Percentiles rank a stretch among this genome's conserved stretches.
phyloP scores from a whole-genome alignment of 1,284 basidiomycete species.

The Fomitiporia mediterranea region DNA sequence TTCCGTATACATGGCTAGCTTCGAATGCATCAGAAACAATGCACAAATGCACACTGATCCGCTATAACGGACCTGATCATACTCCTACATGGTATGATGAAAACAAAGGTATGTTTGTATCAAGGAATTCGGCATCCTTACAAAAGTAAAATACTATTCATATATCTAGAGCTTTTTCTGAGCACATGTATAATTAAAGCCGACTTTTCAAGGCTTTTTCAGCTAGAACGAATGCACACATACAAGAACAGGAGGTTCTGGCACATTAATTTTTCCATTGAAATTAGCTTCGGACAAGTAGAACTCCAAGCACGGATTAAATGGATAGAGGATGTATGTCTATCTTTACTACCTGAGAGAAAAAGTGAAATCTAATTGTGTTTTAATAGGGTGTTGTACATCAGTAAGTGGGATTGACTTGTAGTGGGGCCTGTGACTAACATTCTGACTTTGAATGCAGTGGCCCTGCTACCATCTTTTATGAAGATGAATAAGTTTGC shows the following conservation, averaged over 20 bases:
- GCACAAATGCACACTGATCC: neutral
- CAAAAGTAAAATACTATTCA: conserved; percentile 42
- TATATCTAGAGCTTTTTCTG: conserved; percentile 25
- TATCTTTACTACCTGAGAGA: too few species aligned
- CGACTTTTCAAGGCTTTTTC: conserved; percentile 60
- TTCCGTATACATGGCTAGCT: neutral
- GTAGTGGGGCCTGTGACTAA: too few species aligned
- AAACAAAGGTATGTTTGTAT: conserved; percentile 7
- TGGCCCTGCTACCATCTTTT: too few species aligned
- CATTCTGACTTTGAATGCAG: too few species aligned
- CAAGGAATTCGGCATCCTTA: neutral
- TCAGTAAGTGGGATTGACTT: too few species aligned
- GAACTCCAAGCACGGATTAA: too few species aligned
- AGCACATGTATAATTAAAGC: conserved; percentile 71
- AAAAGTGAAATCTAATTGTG: too few species aligned
- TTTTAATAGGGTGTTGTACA: too few species aligned
- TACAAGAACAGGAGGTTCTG: conserved; percentile 61
- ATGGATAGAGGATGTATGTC: neutral
- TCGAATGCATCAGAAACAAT: neutral
- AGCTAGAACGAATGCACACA: conserved; percentile 46
- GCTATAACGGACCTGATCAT: conserved; percentile 7
- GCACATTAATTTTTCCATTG: conserved; percentile 75
- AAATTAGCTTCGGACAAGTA: conserved; percentile 80
- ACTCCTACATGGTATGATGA: conserved; percentile 14
- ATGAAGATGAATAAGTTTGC: too few species aligned